phyloP scores from a whole-genome alignment of 805 yeast genomes.

The Lipomyces yamadae region DNA sequence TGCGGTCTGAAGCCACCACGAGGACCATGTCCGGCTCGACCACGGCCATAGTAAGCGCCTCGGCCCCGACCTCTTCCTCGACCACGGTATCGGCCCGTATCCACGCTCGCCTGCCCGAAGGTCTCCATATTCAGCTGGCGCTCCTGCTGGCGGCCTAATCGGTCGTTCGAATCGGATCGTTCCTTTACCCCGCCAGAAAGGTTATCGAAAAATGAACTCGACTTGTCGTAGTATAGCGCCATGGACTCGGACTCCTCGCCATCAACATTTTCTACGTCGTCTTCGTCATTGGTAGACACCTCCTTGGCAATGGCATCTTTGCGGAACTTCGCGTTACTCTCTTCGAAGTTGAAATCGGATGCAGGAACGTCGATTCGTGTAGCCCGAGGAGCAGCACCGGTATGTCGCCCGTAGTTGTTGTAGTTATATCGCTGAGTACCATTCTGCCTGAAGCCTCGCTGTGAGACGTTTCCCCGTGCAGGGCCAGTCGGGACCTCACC shows the following conservation, averaged over 20 bases:
- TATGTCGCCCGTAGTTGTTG: conserved; percentile 15
- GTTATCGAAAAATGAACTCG: conserved; percentile 85
- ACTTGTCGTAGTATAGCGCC: conserved; percentile 66
- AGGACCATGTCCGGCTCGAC: conserved; percentile 45
- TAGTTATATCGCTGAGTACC: conserved; percentile 3
- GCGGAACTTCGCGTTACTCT: conserved; percentile 70
- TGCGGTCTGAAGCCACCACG: conserved; percentile 27
- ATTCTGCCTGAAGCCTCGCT: conserved; percentile 1
- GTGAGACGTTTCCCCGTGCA: not conserved
- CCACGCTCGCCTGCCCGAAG: conserved; percentile 71
- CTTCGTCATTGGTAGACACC: conserved; percentile 48
- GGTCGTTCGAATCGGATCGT: conserved; percentile 49
- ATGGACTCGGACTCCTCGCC: conserved; percentile 24
- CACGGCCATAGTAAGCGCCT: conserved; percentile 46
- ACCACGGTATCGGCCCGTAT: conserved; percentile 51
- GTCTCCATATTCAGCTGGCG: conserved; percentile 77
- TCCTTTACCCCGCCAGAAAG: conserved; percentile 65
- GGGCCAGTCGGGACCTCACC: not conserved
- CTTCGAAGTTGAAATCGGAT: conserved; percentile 74
- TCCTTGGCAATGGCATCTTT: conserved; percentile 47
- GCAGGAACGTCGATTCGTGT: conserved; percentile 50
- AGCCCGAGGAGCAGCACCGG: conserved; percentile 24
- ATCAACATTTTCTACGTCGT: conserved; percentile 41
- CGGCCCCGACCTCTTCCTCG: conserved; percentile 60
- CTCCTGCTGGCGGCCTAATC: conserved; percentile 73